Evolutionary conservation across 129 eudicot genomes (phyloP).

Genomic region (Gnaphalium uliginosum): DNA sequence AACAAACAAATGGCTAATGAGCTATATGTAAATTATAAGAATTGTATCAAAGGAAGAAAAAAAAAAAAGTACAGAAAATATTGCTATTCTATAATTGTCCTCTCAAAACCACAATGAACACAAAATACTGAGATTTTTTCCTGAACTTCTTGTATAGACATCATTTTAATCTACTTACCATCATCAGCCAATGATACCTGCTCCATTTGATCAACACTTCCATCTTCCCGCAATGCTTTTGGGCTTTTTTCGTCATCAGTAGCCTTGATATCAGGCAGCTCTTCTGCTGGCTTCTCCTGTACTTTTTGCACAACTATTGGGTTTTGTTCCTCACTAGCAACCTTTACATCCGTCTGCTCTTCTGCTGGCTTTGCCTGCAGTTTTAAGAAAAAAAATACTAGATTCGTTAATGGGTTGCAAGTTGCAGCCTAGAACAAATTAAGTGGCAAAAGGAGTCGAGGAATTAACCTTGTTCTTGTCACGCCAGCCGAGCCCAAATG

Average conservation of each 20-base stretch:
- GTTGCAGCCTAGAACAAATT: neutral
- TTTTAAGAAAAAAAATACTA: slow-evolving; percentile 1
- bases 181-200: slow-evolving; percentile 36
- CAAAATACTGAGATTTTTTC: slow-evolving; percentile 18
- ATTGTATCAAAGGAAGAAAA: slow-evolving; percentile 13
- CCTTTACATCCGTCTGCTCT: slow-evolving; percentile 40
- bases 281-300: slow-evolving; percentile 45
- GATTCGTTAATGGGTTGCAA: neutral
- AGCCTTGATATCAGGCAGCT: slow-evolving; percentile 33
- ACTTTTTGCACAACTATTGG: slow-evolving; percentile 21
- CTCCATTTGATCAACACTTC: slow-evolving; percentile 44
- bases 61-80: slow-evolving; percentile 3
- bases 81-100: slow-evolving; percentile 30
- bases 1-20: slow-evolving; percentile 35
- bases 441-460: neutral
- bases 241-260: slow-evolving; percentile 36
- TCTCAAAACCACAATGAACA: slow-evolving; percentile 25
- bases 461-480: slow-evolving; percentile 78
- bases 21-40: slow-evolving; percentile 27
- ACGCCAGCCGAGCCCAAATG: slow-evolving; percentile 91
- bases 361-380: slow-evolving; percentile 50
- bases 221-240: slow-evolving; percentile 30
- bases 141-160: slow-evolving; percentile 14
- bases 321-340: slow-evolving; percentile 37
- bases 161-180: slow-evolving; percentile 30